Evolutionary conservation across 1,284 basidiomycete genomes (phyloP).

Genomic region (Sporisorium scitamineum): DNA sequence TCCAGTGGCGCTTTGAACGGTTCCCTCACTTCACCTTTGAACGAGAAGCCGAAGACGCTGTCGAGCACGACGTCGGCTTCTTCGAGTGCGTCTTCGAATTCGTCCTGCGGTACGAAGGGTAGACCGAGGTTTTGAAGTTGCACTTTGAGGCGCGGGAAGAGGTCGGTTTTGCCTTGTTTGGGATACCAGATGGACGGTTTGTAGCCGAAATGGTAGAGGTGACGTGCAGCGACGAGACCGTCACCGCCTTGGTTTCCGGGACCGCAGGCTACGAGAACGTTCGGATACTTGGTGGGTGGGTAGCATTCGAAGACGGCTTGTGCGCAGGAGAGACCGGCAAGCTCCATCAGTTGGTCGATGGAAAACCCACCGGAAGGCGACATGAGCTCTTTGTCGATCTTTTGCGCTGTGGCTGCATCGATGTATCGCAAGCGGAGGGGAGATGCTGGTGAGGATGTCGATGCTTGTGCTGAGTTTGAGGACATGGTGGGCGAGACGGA

Average conservation of each 20-base stretch:
- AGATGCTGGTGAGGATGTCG: constrained; percentile 1
- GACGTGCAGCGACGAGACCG: constrained; percentile 93
- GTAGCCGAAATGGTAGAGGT: constrained; percentile 74
- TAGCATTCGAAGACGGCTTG: constrained; percentile 85
- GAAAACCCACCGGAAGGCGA: constrained; percentile 57
- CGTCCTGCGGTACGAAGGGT: constrained; percentile 71
- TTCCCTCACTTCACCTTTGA: constrained; percentile 79
- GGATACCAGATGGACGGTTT: constrained; percentile 64
- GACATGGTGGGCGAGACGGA: constrained; percentile 9
- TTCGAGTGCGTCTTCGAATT: constrained; percentile 73
- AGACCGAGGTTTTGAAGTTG: constrained; percentile 92
- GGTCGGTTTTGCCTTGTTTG: constrained; percentile 61
- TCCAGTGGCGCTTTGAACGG: constrained; percentile 85
- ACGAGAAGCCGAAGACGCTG: constrained; percentile 97
- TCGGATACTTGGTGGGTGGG: constrained; percentile 76
- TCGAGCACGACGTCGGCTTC: constrained; percentile 87
- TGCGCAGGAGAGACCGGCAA: constrained; percentile 96
- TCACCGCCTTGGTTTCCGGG: constrained; percentile 90
- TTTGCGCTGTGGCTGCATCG: constrained; percentile 49
- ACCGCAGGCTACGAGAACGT: constrained; percentile 91
- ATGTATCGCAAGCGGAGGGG: constrained; percentile 58
- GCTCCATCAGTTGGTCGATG: constrained; percentile 86
- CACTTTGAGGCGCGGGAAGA: constrained; percentile 76
- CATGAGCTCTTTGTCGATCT: constrained; percentile 65
- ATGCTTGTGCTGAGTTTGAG: background rate